A percentile compares a stretch with the other conserved stretches of the same genome.
phyloP scores from a whole-genome alignment of 495 filamentous ascomycete genomes.

The Daldinia caldariorum region DNA sequence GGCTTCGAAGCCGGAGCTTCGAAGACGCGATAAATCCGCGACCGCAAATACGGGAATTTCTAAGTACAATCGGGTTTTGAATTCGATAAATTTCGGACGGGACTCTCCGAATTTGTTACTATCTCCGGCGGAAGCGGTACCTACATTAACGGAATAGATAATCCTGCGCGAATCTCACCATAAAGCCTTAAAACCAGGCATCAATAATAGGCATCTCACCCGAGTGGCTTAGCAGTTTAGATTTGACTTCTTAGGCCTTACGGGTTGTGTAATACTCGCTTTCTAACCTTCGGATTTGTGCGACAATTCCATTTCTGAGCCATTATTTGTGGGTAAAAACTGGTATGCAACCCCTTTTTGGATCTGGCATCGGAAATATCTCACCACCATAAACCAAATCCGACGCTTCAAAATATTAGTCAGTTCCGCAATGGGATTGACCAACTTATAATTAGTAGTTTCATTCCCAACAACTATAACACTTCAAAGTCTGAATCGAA shows the following conservation, averaged over 20 bases:
- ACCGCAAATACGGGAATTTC: neutral
- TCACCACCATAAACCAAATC: neutral
- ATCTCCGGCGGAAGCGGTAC: neutral
- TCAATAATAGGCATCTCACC: neutral
- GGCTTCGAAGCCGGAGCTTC: neutral
- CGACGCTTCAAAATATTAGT: neutral
- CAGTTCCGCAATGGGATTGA: neutral
- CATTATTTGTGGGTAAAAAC: neutral
- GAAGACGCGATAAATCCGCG: constrained; percentile 31
- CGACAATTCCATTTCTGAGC: neutral
- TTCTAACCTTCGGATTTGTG: neutral
- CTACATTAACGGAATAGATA: neutral
- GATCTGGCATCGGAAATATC: neutral
- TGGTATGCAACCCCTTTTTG: neutral
- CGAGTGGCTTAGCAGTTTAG: neutral
- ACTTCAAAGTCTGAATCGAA: neutral
- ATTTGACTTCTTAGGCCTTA: neutral
- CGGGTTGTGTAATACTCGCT: neutral
- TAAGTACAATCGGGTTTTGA: neutral
- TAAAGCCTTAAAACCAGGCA: neutral
- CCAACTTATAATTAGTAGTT: neutral
- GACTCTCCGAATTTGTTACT: neutral
- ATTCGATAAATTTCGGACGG: neutral
- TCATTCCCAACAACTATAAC: neutral
- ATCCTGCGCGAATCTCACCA: neutral